phyloP scores from a whole-genome alignment of 1,284 basidiomycete genomes.

The Trichosporon sp. region DNA sequence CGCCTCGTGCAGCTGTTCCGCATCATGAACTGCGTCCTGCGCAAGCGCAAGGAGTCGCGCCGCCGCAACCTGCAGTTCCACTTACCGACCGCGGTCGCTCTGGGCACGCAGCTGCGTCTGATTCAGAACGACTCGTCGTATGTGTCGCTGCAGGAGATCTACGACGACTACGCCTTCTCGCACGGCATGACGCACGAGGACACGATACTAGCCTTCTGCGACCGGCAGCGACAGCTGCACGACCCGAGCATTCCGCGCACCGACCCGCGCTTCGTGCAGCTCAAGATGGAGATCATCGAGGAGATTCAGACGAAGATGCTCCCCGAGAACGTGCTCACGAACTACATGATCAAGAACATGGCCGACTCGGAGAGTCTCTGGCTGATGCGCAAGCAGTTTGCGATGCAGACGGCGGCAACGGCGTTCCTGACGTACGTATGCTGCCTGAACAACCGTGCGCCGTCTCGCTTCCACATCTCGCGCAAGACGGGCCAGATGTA shows the following conservation, averaged over 20 bases:
- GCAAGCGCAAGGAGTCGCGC: conserved; percentile 84
- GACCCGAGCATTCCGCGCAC: conserved; percentile 39
- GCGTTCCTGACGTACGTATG: conserved; percentile 92
- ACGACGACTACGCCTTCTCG: conserved; percentile 79
- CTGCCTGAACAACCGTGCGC: conserved; percentile 75
- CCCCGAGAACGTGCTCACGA: conserved; percentile 79
- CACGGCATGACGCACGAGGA: conserved; percentile 79
- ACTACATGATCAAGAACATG: conserved; percentile 86
- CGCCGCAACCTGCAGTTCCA: conserved; percentile 90
- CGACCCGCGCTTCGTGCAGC: conserved; percentile 33
- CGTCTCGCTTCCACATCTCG: conserved; percentile 81
- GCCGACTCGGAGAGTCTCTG: conserved; percentile 78
- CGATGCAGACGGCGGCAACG: conserved; percentile 76
- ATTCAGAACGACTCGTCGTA: conserved; percentile 90
- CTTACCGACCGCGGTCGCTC: conserved; percentile 78
- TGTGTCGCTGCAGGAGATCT: conserved; percentile 86
- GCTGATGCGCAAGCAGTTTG: conserved; percentile 96
- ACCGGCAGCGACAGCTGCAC: conserved; percentile 67
- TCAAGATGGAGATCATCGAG: conserved; percentile 78
- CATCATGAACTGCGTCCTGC: conserved; percentile 81
- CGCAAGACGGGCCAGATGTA: conserved; percentile 81
- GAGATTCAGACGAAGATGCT: conserved; percentile 85
- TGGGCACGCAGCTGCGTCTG: conserved; percentile 76
- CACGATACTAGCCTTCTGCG: conserved; percentile 73
- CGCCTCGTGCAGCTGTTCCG: conserved; percentile 86